phyloP scores from a whole-genome alignment of 2,329 filamentous ascomycete genomes.

The Aspergillus ochraceoroseus region DNA sequence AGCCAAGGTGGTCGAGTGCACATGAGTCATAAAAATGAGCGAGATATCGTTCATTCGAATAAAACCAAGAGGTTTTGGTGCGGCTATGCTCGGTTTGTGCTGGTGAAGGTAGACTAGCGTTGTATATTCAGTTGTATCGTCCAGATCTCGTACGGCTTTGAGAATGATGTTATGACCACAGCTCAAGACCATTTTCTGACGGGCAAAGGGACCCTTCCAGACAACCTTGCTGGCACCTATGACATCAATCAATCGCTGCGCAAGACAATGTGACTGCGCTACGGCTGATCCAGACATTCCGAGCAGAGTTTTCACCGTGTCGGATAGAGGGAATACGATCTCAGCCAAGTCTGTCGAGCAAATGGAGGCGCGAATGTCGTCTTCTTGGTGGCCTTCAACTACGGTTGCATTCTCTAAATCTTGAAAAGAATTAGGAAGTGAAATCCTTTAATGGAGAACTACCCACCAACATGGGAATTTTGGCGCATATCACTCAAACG shows the following conservation, averaged over 20 bases:
- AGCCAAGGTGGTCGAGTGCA: constrained; percentile 12
- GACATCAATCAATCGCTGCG: constrained; percentile 14
- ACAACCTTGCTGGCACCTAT: constrained; percentile 20
- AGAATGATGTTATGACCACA: constrained; percentile 19
- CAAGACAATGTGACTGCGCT: too few species aligned
- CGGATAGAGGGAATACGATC: too few species aligned
- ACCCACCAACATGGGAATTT: too few species aligned
- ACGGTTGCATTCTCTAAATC: too few species aligned
- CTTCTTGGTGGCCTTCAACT: too few species aligned
- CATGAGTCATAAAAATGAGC: constrained; percentile 24
- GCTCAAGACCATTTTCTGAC: constrained; percentile 23
- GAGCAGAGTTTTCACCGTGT: too few species aligned
- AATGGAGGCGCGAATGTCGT: too few species aligned
- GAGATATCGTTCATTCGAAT: constrained; percentile 17
- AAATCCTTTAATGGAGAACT: too few species aligned
- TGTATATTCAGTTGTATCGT: constrained; percentile 27
- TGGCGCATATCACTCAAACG: too few species aligned
- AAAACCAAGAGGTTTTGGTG: constrained; percentile 20
- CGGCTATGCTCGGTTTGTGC: constrained; percentile 19
- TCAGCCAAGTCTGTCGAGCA: too few species aligned
- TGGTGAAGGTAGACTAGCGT: constrained; percentile 24
- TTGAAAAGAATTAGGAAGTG: too few species aligned
- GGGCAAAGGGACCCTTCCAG: constrained; percentile 22
- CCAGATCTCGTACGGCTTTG: constrained; percentile 20
- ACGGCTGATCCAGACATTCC: too few species aligned